Evolutionary conservation across 2,329 filamentous ascomycete species (phyloP).

Genomic region (Verticillium alfalfae): DNA sequence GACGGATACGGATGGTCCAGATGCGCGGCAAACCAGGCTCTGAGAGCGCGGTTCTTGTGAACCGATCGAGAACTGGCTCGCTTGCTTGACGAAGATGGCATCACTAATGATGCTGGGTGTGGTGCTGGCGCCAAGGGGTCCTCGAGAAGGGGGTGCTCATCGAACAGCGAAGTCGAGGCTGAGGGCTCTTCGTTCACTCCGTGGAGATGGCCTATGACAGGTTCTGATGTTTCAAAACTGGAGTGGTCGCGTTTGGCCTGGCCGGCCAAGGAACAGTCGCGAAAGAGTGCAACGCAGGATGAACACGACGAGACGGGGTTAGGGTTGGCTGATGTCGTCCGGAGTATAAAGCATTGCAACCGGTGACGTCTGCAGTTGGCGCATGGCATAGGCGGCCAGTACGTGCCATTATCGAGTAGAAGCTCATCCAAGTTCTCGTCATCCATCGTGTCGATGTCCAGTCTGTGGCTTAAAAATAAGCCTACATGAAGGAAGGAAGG

Average conservation of each 20-base stretch:
- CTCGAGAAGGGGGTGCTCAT: constrained; percentile 1
- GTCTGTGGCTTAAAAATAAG: neutral
- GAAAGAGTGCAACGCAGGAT: constrained; percentile 43
- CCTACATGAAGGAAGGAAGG: neutral
- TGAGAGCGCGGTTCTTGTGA: constrained; percentile 36
- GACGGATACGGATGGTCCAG: constrained; percentile 41
- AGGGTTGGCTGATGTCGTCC: constrained; percentile 39
- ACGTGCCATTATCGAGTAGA: constrained; percentile 31
- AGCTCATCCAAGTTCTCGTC: constrained; percentile 23
- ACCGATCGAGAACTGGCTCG: constrained; percentile 32
- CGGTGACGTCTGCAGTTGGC: constrained; percentile 35
- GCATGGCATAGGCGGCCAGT: constrained; percentile 35
- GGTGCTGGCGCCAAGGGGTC: constrained; percentile 2
- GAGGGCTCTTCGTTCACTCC: constrained; percentile 35
- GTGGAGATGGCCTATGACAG: constrained; percentile 42
- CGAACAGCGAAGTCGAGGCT: constrained; percentile 1
- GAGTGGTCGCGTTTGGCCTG: constrained; percentile 36
- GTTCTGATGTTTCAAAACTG: constrained; percentile 38
- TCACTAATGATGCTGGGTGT: neutral
- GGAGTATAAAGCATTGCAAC: constrained; percentile 41
- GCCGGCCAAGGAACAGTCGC: constrained; percentile 42
- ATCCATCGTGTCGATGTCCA: neutral
- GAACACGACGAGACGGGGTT: constrained; percentile 42
- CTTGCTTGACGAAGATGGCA: constrained; percentile 17
- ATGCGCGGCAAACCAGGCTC: constrained; percentile 39